These are phyloP conservation scores for Stephanodiscus triporus DNA, from an alignment of 108 stramenopile species.

Conservation along the genomic window DNA sequence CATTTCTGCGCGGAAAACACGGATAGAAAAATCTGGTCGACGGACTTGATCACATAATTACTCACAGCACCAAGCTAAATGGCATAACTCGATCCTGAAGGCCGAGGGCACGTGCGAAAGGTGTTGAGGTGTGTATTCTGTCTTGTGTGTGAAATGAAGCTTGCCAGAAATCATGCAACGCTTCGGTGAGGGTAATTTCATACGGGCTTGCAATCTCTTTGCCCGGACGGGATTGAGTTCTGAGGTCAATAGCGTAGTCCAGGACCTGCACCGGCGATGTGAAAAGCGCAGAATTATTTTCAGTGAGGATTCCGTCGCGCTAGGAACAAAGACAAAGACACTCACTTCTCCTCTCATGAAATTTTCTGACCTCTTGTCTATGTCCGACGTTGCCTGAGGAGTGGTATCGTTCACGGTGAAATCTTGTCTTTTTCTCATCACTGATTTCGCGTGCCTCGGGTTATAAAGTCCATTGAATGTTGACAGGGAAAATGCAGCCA, in stretches of 20 bases:
- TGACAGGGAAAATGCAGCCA: neutral
- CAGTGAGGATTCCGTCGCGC: neutral
- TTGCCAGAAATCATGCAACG: constrained; percentile 82
- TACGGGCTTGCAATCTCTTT: constrained; percentile 74
- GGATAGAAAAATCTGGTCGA: neutral
- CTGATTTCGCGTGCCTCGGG: neutral
- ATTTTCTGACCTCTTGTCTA: constrained; percentile 15
- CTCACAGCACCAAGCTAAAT: constrained; percentile 61
- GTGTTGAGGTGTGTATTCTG: constrained; percentile 83
- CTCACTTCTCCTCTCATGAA: constrained; percentile 39
- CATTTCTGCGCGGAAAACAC: constrained; percentile 7
- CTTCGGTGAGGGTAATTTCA: constrained; percentile 77
- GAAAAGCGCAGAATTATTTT: neutral
- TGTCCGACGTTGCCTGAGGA: neutral
- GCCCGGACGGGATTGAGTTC: constrained; percentile 60
- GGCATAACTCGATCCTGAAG: constrained; percentile 86
- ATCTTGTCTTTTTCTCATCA: neutral
- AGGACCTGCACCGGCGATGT: constrained; percentile 32
- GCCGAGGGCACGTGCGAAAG: constrained; percentile 84
- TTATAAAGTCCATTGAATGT: constrained; percentile 21
- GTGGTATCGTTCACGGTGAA: neutral
- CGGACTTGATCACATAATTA: neutral
- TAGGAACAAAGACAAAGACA: neutral
- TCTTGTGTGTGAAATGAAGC: constrained; percentile 86
- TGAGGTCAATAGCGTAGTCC: constrained; percentile 66